Evolutionary conservation across 2,329 filamentous ascomycete genomes (phyloP).

Genomic region (Epichloe sibirici): DNA sequence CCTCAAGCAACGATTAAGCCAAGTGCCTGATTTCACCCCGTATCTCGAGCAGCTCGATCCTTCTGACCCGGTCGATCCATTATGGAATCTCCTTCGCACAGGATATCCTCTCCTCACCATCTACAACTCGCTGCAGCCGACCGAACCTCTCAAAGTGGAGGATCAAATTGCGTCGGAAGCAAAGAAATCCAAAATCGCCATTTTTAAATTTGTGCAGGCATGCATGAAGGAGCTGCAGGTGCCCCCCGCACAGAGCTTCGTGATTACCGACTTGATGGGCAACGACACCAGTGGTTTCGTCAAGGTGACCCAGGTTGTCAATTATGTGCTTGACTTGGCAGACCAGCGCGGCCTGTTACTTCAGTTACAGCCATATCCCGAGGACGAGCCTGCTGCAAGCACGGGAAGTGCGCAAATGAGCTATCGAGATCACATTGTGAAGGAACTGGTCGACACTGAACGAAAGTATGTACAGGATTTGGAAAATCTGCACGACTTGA

Average conservation of each 20-base stretch:
- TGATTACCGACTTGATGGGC: constrained; percentile 81
- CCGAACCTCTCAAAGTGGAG: constrained; percentile 55
- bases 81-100: constrained; percentile 78
- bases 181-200: constrained; percentile 74
- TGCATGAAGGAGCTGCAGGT: constrained; percentile 76
- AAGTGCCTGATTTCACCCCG: constrained; percentile 71
- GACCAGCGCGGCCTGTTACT: constrained; percentile 64
- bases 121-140: constrained; percentile 74
- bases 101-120: constrained; percentile 78
- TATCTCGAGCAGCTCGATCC: constrained; percentile 62
- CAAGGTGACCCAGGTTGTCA: constrained; percentile 90
- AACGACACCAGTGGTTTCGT: constrained; percentile 96
- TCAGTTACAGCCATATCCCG: constrained; percentile 44
- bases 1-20: constrained; percentile 66
- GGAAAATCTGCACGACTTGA: constrained; percentile 85
- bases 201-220: constrained; percentile 86
- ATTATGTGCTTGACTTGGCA: constrained; percentile 78
- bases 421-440: constrained; percentile 75
- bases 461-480: constrained; percentile 96
- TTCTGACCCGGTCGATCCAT: constrained; percentile 67
- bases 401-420: constrained; percentile 53
- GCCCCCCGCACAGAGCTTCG: constrained; percentile 72
- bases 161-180: constrained; percentile 48
- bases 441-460: constrained; percentile 87
- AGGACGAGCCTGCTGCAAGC: constrained; percentile 34